Conservation (phyloP, 2,329 filamentous ascomycete genomes). For the Phyllosticta citrichinensis region DNA sequence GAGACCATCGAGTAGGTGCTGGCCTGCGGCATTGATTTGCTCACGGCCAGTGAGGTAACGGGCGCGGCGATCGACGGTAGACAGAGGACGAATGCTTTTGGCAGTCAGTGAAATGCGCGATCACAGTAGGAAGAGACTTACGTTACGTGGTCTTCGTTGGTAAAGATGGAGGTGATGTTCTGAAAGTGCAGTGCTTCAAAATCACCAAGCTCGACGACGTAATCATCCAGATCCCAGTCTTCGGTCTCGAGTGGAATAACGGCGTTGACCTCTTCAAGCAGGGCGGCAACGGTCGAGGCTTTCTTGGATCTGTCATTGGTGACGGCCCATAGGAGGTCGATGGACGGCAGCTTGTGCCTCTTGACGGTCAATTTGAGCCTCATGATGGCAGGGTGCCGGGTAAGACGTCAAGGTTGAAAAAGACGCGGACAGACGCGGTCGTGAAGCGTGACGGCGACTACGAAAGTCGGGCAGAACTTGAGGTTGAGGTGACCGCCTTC, state of each 20-base stretch:
- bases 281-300: conserved; percentile 55
- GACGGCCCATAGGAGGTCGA: conserved; percentile 29
- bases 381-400: conserved; percentile 17
- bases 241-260: conserved; percentile 70
- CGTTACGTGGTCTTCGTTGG: conserved; percentile 77
- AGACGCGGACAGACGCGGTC: not conserved
- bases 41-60: conserved; percentile 65
- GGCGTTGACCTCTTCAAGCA: conserved; percentile 70
- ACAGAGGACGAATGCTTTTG: conserved; percentile 64
- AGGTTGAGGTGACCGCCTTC: not conserved
- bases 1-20: conserved; percentile 74
- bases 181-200: conserved; percentile 89
- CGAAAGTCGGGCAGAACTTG: not conserved
- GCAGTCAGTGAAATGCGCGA: not conserved
- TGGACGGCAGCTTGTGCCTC: conserved; percentile 25
- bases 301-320: conserved; percentile 21
- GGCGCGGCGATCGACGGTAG: conserved; percentile 62
- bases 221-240: conserved; percentile 84
- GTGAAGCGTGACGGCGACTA: not conserved
- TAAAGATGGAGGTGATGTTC: conserved; percentile 56
- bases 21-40: conserved; percentile 71
- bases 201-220: conserved; percentile 65
- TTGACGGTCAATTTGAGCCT: conserved; percentile 27
- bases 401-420: not conserved
- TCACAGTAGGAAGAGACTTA: conserved; percentile 32